phyloP scores from a whole-genome alignment of 1,139 yeast species.

The Saccharomycopsis phalli region DNA sequence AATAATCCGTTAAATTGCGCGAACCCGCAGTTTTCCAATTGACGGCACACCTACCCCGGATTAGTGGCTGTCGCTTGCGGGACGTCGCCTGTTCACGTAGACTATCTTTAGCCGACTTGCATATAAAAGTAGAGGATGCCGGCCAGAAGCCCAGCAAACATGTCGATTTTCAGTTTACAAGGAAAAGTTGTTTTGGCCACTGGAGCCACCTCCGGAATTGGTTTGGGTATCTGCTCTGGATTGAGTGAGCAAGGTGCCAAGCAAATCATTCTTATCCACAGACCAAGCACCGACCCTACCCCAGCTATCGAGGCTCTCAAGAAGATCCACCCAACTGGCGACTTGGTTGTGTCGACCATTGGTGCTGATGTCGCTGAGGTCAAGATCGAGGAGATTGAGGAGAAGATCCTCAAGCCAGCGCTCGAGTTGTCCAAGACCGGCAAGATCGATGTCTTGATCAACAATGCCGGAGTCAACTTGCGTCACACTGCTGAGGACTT shows the following conservation, averaged over 20 bases:
- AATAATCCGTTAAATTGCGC: too few species aligned
- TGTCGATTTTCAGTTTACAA: conserved; percentile 23
- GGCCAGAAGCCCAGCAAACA: too few species aligned
- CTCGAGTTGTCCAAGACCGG: conserved; percentile 25
- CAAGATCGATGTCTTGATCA: conserved; percentile 41
- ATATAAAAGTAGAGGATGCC: too few species aligned
- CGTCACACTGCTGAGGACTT: conserved; percentile 32
- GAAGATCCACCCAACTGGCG: conserved; percentile 18
- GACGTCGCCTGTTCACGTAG: too few species aligned
- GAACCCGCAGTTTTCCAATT: too few species aligned
- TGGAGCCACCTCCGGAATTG: conserved; percentile 39
- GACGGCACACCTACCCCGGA: too few species aligned
- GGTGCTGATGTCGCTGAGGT: conserved; percentile 24
- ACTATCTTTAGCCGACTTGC: too few species aligned
- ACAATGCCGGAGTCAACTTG: conserved; percentile 44
- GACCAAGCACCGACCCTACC: conserved; percentile 26
- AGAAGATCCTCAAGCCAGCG: conserved; percentile 22
- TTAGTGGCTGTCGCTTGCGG: too few species aligned
- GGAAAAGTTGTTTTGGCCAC: conserved; percentile 35
- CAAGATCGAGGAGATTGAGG: conserved; percentile 20
- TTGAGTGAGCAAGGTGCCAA: conserved; percentile 35
- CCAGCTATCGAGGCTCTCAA: conserved; percentile 21
- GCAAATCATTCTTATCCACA: conserved; percentile 27
- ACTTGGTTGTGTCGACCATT: conserved; percentile 20
- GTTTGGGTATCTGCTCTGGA: conserved; percentile 35